Evolutionary conservation across 345 rosid genomes (phyloP).

Genomic region (Salix koriyanagi): DNA sequence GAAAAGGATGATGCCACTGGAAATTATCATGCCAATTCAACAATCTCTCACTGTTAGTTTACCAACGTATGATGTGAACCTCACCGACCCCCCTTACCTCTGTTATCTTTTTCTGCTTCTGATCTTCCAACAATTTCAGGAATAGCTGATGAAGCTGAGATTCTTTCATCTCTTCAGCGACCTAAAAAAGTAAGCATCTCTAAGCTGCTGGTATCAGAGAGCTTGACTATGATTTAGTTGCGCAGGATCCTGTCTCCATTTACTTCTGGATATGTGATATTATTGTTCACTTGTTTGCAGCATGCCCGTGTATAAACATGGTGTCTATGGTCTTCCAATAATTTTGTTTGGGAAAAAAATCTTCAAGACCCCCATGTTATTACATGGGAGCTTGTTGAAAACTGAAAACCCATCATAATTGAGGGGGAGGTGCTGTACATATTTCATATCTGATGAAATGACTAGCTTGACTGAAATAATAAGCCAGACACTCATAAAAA

Average conservation of each 20-base stretch:
- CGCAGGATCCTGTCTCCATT: not conserved
- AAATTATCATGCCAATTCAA: slow-evolving; percentile 86
- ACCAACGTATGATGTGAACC: slow-evolving; percentile 53
- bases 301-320: not conserved
- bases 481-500: too few species aligned
- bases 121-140: slow-evolving; percentile 87
- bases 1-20: slow-evolving; percentile 96
- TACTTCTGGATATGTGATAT: not conserved
- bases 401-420: too few species aligned
- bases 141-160: slow-evolving; percentile 93
- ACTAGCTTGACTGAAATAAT: too few species aligned
- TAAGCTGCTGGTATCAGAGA: not conserved
- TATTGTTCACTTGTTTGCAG: slow-evolving; percentile 5
- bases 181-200: slow-evolving; percentile 68
- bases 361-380: too few species aligned
- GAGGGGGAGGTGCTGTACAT: too few species aligned
- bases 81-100: slow-evolving; percentile 45
- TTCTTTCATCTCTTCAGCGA: slow-evolving; percentile 93
- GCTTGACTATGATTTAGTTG: too few species aligned
- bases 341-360: not conserved
- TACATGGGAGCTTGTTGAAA: too few species aligned
- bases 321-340: not conserved
- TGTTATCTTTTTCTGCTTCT: slow-evolving; percentile 64
- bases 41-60: slow-evolving; percentile 86
- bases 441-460: too few species aligned